Percentiles rank a stretch among this genome's conserved stretches.
phyloP scores from a whole-genome alignment of 176 grass and related monocot species.

The Avena eriantha region DNA sequence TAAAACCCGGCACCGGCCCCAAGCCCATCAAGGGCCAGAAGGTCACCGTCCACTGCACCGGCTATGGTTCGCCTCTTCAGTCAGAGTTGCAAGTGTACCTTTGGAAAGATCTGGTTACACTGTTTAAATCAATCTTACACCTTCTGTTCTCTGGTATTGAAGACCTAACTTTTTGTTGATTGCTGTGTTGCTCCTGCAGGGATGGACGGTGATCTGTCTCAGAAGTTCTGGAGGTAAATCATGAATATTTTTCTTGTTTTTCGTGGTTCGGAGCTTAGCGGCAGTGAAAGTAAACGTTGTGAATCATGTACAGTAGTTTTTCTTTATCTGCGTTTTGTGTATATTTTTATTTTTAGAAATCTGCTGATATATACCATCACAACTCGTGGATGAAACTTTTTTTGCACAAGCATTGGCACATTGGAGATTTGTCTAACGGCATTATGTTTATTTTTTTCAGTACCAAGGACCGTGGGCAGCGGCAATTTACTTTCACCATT shows the following conservation, averaged over 20 bases:
- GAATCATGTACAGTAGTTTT: neutral
- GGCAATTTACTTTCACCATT: slow-evolving; percentile 85
- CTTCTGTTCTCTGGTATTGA: neutral
- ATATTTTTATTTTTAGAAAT: neutral
- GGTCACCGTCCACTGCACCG: slow-evolving; percentile 98
- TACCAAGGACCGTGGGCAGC: slow-evolving; percentile 86
- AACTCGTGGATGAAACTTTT: neutral
- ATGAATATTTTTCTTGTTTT: slow-evolving; percentile 25
- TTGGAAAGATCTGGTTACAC: neutral
- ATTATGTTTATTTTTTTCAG: slow-evolving; percentile 57
- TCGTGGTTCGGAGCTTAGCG: neutral
- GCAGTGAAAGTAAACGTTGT: neutral
- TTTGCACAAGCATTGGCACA: neutral
- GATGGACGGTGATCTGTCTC: slow-evolving; percentile 79
- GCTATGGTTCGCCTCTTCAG: slow-evolving; percentile 62
- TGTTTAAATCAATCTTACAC: neutral
- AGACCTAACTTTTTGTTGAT: slow-evolving; percentile 10
- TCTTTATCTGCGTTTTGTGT: neutral
- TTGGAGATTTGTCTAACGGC: neutral
- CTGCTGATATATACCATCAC: neutral
- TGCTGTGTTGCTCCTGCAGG: slow-evolving; percentile 52
- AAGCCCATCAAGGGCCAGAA: slow-evolving; percentile 85
- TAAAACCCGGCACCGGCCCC: slow-evolving; percentile 72
- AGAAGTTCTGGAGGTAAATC: slow-evolving; percentile 96
- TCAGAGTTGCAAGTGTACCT: neutral